Evolutionary conservation across 2,329 filamentous ascomycete species (phyloP).

Genomic region (Ceratocystis lukuohia): DNA sequence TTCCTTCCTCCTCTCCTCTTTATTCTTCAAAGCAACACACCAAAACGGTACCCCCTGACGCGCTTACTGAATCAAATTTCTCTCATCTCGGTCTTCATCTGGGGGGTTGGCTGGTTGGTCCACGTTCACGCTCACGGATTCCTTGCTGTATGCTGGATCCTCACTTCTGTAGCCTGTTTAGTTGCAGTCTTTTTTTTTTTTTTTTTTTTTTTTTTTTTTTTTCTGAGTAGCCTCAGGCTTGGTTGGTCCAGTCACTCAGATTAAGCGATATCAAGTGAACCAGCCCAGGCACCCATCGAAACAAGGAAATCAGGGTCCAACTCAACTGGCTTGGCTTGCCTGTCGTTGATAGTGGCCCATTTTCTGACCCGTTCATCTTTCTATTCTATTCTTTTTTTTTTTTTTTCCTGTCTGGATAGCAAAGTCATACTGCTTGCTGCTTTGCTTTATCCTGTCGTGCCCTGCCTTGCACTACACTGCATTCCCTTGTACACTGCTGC

Average conservation of each 20-base stretch:
- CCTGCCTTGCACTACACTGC: neutral
- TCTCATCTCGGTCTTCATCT: constrained; percentile 8
- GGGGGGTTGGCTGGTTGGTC: neutral
- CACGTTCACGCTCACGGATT: neutral
- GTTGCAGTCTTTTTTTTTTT: neutral
- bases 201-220: no score
- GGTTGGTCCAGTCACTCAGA: neutral
- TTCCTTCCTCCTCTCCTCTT: neutral
- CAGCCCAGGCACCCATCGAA: neutral
- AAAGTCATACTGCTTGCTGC: neutral
- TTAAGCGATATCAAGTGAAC: constrained; percentile 2
- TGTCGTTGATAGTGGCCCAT: neutral
- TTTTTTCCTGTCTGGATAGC: neutral
- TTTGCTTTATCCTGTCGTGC: neutral
- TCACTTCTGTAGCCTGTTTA: constrained; percentile 8
- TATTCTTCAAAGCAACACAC: neutral
- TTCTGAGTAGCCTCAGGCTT: neutral
- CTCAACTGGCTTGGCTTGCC: neutral
- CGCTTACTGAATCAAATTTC: neutral
- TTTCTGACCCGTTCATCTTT: neutral
- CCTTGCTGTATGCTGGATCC: neutral
- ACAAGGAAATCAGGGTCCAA: neutral
- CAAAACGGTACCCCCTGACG: neutral
- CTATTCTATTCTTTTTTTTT: neutral
- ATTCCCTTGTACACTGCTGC: neutral